phyloP scores from a whole-genome alignment of 208 protist genomes.

The Sergeia podlipaevii region DNA sequence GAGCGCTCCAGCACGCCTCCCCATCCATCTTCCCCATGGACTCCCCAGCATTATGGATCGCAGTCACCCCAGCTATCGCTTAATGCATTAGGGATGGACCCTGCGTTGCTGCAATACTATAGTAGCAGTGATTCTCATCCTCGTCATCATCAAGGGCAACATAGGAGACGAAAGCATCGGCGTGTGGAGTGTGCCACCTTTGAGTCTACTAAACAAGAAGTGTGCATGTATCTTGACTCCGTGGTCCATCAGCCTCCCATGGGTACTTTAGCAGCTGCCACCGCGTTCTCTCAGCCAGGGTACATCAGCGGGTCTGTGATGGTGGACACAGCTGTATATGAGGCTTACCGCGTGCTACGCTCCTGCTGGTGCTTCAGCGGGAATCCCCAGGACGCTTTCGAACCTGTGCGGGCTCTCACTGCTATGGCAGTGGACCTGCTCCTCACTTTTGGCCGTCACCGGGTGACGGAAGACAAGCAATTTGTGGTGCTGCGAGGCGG shows the following conservation, averaged over 20 bases:
- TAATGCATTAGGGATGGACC: too few species aligned
- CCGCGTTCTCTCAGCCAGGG: background rate
- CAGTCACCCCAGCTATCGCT: too few species aligned
- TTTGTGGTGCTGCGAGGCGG: constrained; percentile 48
- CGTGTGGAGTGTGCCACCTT: constrained; percentile 25
- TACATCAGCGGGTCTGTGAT: background rate
- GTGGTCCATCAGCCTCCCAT: background rate
- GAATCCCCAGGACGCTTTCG: constrained; percentile 54
- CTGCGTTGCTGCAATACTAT: too few species aligned
- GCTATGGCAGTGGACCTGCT: constrained; percentile 45
- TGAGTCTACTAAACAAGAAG: constrained; percentile 21
- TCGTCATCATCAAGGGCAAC: too few species aligned
- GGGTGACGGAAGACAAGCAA: constrained; percentile 28
- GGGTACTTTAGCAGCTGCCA: background rate
- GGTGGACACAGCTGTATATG: constrained; percentile 38
- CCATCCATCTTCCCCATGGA: too few species aligned
- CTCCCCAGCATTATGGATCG: too few species aligned
- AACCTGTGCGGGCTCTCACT: constrained; percentile 40
- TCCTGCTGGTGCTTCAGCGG: constrained; percentile 53
- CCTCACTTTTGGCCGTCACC: constrained; percentile 47
- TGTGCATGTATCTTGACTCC: constrained; percentile 39
- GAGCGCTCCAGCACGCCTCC: too few species aligned
- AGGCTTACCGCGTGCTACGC: constrained; percentile 42
- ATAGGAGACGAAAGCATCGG: constrained; percentile 16
- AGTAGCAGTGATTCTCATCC: too few species aligned